These are phyloP conservation scores for Phytopythium vexans DNA, from an alignment of 352 stramenopile genomes.

Conservation along the genomic window DNA sequence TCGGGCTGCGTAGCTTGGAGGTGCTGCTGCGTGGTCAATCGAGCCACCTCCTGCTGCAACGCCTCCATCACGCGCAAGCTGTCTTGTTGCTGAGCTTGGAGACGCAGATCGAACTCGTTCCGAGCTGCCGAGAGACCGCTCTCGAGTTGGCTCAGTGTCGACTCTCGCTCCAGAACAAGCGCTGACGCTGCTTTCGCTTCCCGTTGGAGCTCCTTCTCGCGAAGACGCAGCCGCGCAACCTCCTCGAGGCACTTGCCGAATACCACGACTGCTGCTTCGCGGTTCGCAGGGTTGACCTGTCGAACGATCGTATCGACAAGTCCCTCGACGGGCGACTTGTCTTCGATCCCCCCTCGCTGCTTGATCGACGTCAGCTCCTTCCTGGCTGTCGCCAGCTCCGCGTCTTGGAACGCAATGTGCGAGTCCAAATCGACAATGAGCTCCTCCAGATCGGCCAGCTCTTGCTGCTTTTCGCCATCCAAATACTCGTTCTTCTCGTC, in stretches of 20 bases:
- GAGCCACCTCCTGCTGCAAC: slow-evolving; percentile 40
- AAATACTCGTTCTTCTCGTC: slow-evolving; percentile 55
- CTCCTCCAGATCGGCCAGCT: slow-evolving; percentile 67
- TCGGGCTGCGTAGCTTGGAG: slow-evolving; percentile 5
- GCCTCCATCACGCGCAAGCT: slow-evolving; percentile 18
- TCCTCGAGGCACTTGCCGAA: slow-evolving; percentile 57
- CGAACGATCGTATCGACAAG: slow-evolving; percentile 26
- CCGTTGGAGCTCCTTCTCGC: slow-evolving; percentile 27
- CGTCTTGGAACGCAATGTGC: slow-evolving; percentile 81
- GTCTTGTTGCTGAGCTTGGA: slow-evolving; percentile 54
- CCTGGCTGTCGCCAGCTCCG: slow-evolving; percentile 47
- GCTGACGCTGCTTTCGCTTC: slow-evolving; percentile 2
- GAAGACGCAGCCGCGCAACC: slow-evolving; percentile 39
- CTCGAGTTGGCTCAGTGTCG: slow-evolving; percentile 53
- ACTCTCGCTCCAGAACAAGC: slow-evolving; percentile 47
- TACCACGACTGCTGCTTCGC: slow-evolving; percentile 11
- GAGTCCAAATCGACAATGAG: slow-evolving; percentile 77
- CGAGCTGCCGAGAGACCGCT: slow-evolving; percentile 53
- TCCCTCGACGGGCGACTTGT: slow-evolving; percentile 45
- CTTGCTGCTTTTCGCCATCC: slow-evolving; percentile 59
- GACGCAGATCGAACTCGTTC: slow-evolving; percentile 66
- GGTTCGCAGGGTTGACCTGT: slow-evolving; percentile 15
- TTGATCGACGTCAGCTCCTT: slow-evolving; percentile 57
- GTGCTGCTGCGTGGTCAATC: slow-evolving; percentile 20
- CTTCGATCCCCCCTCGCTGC: slow-evolving; percentile 26